phyloP scores from a whole-genome alignment of 257 asterid genomes.

The Paraleonurus japonicus region DNA sequence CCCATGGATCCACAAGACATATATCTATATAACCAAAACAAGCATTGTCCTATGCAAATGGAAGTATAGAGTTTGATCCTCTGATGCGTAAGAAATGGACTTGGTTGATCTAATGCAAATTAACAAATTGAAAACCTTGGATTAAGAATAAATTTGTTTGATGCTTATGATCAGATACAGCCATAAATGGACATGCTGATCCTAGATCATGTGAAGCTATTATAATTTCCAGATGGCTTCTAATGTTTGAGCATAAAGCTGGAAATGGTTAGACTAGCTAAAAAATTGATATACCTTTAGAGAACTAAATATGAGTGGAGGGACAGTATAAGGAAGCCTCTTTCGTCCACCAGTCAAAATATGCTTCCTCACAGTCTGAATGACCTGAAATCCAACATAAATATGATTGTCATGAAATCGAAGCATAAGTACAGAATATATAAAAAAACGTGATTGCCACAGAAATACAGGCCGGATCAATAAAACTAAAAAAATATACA shows the following conservation, averaged over 20 bases:
- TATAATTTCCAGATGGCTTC: slow-evolving; percentile 14
- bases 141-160: neutral
- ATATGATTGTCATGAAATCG: slow-evolving; percentile 13
- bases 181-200: slow-evolving; percentile 14
- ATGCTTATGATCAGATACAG: slow-evolving; percentile 13
- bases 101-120: slow-evolving; percentile 7
- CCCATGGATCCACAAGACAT: neutral
- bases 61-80: neutral
- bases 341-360: slow-evolving; percentile 80
- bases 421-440: slow-evolving; percentile 7
- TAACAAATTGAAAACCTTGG: neutral
- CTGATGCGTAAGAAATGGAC: slow-evolving; percentile 1
- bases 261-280: slow-evolving; percentile 20
- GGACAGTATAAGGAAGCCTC: slow-evolving; percentile 89
- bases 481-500: slow-evolving; percentile 11
- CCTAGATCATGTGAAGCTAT: slow-evolving; percentile 14
- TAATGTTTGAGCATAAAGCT: slow-evolving; percentile 5
- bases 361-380: slow-evolving; percentile 81
- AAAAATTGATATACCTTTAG: slow-evolving; percentile 61
- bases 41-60: neutral
- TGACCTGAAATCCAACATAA: slow-evolving; percentile 57
- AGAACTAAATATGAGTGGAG: slow-evolving; percentile 84
- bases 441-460: neutral
- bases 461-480: slow-evolving; percentile 10
- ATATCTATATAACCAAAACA: neutral